Evolutionary conservation across 2,329 filamentous ascomycete species (phyloP).

Genomic region (Aspergillus thermomutatus): DNA sequence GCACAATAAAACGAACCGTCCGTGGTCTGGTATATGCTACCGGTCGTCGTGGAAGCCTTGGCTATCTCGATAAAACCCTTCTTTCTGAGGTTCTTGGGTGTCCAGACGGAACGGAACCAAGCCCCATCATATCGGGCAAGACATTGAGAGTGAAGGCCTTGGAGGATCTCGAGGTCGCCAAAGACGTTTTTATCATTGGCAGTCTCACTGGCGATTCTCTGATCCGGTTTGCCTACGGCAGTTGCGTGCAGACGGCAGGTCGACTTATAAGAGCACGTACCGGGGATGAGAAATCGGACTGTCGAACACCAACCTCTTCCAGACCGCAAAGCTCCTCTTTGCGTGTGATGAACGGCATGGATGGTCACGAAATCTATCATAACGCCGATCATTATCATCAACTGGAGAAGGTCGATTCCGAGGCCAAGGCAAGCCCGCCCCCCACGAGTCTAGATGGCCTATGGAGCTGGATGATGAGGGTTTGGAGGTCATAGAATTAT

Average conservation of each 20-base stretch:
- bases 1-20: constrained; percentile 44
- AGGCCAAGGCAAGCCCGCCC: neutral
- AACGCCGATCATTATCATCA: neutral
- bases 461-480: constrained; percentile 10
- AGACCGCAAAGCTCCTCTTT: constrained; percentile 19
- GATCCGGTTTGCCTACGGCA: constrained; percentile 58
- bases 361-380: constrained; percentile 30
- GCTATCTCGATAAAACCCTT: constrained; percentile 49
- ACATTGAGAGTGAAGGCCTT: constrained; percentile 54
- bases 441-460: constrained; percentile 4
- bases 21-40: constrained; percentile 54
- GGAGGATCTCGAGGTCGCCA: constrained; percentile 51
- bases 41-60: constrained; percentile 53
- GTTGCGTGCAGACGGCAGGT: constrained; percentile 56
- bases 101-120: constrained; percentile 12
- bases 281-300: constrained; percentile 12
- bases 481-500: constrained; percentile 8
- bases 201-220: constrained; percentile 60
- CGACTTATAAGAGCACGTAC: constrained; percentile 40
- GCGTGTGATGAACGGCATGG: constrained; percentile 38
- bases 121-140: constrained; percentile 47
- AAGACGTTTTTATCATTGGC: constrained; percentile 54
- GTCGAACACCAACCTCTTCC: neutral
- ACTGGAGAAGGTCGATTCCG: neutral
- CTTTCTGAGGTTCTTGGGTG: constrained; percentile 46